Conservation (phyloP, 768 basidiomycete species). For the Suillus variegatus region DNA sequence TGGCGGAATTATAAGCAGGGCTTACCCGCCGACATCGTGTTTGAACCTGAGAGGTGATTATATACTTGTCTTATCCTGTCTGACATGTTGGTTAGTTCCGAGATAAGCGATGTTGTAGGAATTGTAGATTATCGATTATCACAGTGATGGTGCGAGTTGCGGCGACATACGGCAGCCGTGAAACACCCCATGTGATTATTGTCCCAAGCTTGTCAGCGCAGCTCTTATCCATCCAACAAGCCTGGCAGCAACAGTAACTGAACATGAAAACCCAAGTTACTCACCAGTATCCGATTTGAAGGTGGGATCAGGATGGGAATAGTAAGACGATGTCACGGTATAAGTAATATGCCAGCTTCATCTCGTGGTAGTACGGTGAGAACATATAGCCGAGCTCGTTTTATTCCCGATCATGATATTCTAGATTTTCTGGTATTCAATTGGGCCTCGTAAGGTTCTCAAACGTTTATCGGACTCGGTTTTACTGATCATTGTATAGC, state of each 20-base stretch:
- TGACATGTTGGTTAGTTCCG: conserved; percentile 41
- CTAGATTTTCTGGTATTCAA: too few species aligned
- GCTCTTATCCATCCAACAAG: neutral
- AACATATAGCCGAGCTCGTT: too few species aligned
- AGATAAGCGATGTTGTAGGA: neutral
- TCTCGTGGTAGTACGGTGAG: neutral
- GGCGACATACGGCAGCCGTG: neutral
- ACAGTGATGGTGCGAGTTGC: neutral
- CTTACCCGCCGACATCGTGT: conserved; percentile 58
- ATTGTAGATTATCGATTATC: neutral
- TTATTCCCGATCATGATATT: too few species aligned
- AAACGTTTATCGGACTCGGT: too few species aligned
- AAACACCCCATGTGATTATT: conserved; percentile 1
- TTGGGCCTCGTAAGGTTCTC: too few species aligned
- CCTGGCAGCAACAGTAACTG: neutral
- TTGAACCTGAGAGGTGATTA: conserved; percentile 47
- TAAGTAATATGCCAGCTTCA: neutral
- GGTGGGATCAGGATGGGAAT: neutral
- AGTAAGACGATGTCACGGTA: neutral
- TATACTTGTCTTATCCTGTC: conserved; percentile 61
- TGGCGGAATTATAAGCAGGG: conserved; percentile 16
- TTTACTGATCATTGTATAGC: too few species aligned
- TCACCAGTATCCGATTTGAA: neutral
- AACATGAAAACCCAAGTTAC: neutral
- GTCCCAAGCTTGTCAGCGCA: neutral